A percentile compares a stretch with the other conserved stretches of the same genome.
Evolutionary conservation across 2,329 filamentous ascomycete species (phyloP).

Genomic region (Ambrosiella beaveri): DNA sequence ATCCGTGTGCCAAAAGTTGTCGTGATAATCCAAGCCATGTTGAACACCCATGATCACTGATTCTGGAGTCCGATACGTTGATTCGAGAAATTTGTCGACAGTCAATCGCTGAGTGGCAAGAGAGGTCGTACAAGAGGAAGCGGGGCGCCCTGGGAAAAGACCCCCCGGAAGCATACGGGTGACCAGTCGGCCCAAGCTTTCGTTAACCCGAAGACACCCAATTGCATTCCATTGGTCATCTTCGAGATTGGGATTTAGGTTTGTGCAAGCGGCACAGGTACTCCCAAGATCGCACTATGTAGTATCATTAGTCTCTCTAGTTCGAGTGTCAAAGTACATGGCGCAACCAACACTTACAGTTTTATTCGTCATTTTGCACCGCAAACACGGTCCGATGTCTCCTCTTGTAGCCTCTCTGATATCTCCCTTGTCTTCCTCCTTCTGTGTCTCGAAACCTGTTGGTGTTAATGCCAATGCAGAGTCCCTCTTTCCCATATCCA

Average conservation of each 20-base stretch:
- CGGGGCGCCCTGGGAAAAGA: background rate
- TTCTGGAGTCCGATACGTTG: slow-evolving; percentile 26
- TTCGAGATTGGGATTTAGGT: background rate
- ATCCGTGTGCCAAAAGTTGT: slow-evolving; percentile 35
- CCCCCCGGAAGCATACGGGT: slow-evolving; percentile 5
- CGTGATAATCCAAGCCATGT: slow-evolving; percentile 33
- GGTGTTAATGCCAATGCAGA: slow-evolving; percentile 25
- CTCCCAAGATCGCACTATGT: slow-evolving; percentile 8
- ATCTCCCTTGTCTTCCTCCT: background rate
- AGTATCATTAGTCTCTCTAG: background rate
- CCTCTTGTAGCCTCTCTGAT: background rate
- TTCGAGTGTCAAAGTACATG: background rate
- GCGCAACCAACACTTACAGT: slow-evolving; percentile 2
- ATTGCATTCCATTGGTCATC: slow-evolving; percentile 9
- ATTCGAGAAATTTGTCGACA: slow-evolving; percentile 35
- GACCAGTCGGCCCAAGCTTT: slow-evolving; percentile 6
- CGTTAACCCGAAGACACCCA: slow-evolving; percentile 8
- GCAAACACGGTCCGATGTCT: slow-evolving; percentile 9
- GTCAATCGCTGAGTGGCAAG: slow-evolving; percentile 20
- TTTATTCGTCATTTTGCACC: slow-evolving; percentile 11
- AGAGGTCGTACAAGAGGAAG: background rate
- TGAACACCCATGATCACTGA: slow-evolving; percentile 26
- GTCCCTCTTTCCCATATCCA: slow-evolving; percentile 24
- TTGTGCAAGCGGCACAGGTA: slow-evolving; percentile 7
- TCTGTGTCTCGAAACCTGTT: slow-evolving; percentile 13